Evolutionary conservation across 2,329 filamentous ascomycete species (phyloP), one percentile per base, ranked within the genome.

Genomic region (Epicoccum sorghinum): DNA sequence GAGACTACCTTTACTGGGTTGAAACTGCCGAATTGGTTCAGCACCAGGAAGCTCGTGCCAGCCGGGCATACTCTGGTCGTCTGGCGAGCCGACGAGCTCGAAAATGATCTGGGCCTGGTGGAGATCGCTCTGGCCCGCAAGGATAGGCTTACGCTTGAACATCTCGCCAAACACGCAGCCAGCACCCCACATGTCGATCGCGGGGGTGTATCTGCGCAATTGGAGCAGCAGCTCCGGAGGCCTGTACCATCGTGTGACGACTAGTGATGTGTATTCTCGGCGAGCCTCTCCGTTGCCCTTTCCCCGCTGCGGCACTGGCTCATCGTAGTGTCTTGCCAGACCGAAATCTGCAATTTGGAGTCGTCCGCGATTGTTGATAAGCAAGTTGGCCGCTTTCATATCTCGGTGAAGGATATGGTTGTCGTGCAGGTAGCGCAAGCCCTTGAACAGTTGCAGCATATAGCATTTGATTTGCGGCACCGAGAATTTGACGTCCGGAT

Each of bases 81-180:
- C 96, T 0, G 95, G 95, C 0, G 91, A 89, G 12, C 95, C 95
- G 62, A 96, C 89, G 35, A 99, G 82, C 60, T 93, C 90, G 77
- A 96, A 99, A 54, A 99, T 98, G 41, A 96, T 86, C 10, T 96
- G 89, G 10, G 96, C 86, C 75, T 99, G 95, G 68, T 97, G 89
- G 6, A 86, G 78, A 69, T 99, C 95, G 65, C 89, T 96, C 62
- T 91, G 91, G 10, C 95, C 95, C 7, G 92, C 86, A 38, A 99
- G 82, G 47, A 99, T 98, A 0, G 95, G 95, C 73, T 93, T 96
- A 33, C 91, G 88, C 65, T 91, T 86, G 61, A 97, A 89, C 93
- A 99, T 99, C 73, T 99, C 95, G 46, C 92, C 95, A 76, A 99
- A 97, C 2, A 99, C 92, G 71, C 95, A 99, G n/a, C 93, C 95